Evolutionary conservation across 2,329 filamentous ascomycete genomes (phyloP).

Genomic region (Calycina herbarum): DNA sequence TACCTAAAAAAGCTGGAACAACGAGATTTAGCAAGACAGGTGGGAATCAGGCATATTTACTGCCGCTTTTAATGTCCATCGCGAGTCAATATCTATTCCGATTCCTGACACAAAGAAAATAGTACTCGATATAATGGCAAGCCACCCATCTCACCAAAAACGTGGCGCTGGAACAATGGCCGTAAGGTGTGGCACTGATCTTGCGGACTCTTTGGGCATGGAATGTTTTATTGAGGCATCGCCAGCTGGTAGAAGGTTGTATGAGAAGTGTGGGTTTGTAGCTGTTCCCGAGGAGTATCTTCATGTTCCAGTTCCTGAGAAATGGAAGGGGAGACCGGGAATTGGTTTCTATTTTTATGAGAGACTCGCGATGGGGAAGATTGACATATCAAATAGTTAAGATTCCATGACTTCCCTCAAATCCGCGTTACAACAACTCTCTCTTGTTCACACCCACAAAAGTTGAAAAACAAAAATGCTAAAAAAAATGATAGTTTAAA

Average conservation of each 20-base stretch:
- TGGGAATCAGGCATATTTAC: too few species aligned
- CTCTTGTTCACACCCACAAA: too few species aligned
- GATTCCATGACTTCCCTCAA: too few species aligned
- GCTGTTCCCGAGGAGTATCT: constrained; percentile 15
- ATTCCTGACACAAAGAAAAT: neutral
- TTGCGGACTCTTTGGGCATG: constrained; percentile 28
- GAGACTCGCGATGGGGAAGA: constrained; percentile 9
- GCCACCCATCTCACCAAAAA: constrained; percentile 39
- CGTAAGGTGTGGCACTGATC: constrained; percentile 40
- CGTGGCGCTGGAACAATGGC: constrained; percentile 41
- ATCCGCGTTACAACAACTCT: too few species aligned
- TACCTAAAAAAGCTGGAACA: too few species aligned
- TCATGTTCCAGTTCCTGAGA: constrained; percentile 20
- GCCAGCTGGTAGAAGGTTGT: constrained; percentile 18
- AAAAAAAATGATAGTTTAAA: too few species aligned
- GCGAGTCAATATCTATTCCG: neutral
- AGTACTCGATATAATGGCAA: constrained; percentile 41
- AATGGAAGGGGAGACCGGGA: constrained; percentile 22
- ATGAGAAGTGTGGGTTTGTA: constrained; percentile 26
- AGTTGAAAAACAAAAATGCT: too few species aligned
- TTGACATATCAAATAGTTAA: too few species aligned
- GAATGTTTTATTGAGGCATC: constrained; percentile 21
- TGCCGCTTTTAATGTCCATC: neutral
- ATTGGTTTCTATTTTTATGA: constrained; percentile 23
- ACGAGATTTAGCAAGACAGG: too few species aligned